Evolutionary conservation across 2,329 filamentous ascomycete genomes (phyloP), one percentile per base, ranked within the genome.

Genomic region (Fusarium austroafricanum): DNA sequence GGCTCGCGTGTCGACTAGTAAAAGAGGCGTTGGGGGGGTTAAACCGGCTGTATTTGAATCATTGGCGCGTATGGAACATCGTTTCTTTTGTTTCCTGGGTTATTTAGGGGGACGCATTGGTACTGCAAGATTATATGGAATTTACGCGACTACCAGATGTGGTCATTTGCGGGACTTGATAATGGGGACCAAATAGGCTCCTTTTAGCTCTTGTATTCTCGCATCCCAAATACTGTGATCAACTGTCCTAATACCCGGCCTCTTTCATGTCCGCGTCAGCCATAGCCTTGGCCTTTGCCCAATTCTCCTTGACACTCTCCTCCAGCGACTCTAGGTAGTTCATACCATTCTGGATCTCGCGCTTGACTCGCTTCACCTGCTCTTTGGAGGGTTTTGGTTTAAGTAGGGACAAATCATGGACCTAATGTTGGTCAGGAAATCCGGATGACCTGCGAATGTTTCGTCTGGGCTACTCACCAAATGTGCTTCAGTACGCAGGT

Each of bases 1-100:
- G 75, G 75, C 31, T 72, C 56, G 31, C 72, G 71, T 18, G 67
- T 59, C 28, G 57, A 64, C 6, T 73, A 54, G 54, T 20, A 6
- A 26, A 5, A 10, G 5, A 37, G 6, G 9, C 7, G 8, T 49
- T 42, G 8, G 31, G 21, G 18, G 38, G 31, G 28, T 18, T 43
- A 42, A 56, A 20, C 6, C 10, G 39, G 44, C 44, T 28, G 17
- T 10, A 20, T 47, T 5, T 17, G 26, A 45, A 31, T 39, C 12
- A 20, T 33, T 45, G 33, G 51, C 38, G 49, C 28, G 9, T 49
- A 20, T 47, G 14, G 8, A 31, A 6, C 42, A 18, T 23, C 14
- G 3, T 63, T 44, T 66, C 26, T 54, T 31, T 45, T 61, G 38
- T 53, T 44, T 68, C 14, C 17, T 61, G 64, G 40, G 64, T 49